Percentiles rank a stretch among this genome's conserved stretches.
phyloP scores from a whole-genome alignment of 2,329 filamentous ascomycete genomes.

The Aspergillus costaricaensis region DNA sequence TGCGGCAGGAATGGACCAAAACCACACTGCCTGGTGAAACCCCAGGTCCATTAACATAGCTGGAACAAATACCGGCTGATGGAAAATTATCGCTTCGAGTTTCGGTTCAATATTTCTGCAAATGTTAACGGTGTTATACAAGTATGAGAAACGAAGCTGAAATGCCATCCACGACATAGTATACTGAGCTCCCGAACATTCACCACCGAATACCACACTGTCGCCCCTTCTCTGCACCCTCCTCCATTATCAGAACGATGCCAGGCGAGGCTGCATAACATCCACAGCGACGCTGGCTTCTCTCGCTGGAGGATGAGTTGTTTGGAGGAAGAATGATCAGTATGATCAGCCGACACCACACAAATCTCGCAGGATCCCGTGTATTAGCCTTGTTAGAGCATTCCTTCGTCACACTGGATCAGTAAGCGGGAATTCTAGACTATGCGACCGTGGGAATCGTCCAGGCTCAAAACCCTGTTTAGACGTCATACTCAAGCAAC shows the following conservation, averaged over 20 bases:
- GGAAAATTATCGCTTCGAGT: neutral
- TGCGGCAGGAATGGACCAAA: neutral
- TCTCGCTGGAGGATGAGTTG: neutral
- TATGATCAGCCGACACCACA: neutral
- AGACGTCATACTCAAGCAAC: neutral
- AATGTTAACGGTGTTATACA: neutral
- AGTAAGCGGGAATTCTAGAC: neutral
- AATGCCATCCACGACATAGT: neutral
- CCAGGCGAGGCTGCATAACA: neutral
- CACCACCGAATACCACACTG: neutral
- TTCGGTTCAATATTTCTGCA: neutral
- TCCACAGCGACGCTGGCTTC: neutral
- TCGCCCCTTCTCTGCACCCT: no score
- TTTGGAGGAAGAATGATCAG: neutral
- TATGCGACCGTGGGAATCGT: neutral
- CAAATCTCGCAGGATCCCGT: neutral
- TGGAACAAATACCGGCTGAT: neutral
- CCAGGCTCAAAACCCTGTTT: neutral
- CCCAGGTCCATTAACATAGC: neutral
- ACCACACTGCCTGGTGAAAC: neutral
- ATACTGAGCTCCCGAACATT: neutral
- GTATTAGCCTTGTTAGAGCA: neutral
- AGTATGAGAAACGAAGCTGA: neutral
- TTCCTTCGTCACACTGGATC: neutral
- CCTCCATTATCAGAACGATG: neutral